Evolutionary conservation across 192 early-diverging fungal species (phyloP).

Genomic region (Backusella morwellensis): DNA sequence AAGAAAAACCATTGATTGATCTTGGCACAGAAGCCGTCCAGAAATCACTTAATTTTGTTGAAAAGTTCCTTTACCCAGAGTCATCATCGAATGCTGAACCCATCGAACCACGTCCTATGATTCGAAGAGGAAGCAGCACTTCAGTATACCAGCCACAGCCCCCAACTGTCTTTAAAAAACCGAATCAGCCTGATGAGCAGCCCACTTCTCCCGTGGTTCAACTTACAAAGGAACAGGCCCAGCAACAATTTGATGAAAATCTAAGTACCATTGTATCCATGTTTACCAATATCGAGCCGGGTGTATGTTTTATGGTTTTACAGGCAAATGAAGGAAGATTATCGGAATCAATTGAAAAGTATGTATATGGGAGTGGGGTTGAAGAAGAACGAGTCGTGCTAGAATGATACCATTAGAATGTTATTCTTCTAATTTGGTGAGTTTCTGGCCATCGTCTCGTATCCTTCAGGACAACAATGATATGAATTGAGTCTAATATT

Average conservation of each 20-base stretch:
- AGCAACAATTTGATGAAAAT: constrained; percentile 44
- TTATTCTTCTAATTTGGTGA: not conserved
- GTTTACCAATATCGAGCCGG: constrained; percentile 72
- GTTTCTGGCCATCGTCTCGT: not conserved
- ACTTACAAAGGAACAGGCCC: constrained; percentile 1
- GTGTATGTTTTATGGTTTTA: constrained; percentile 70
- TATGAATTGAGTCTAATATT: not conserved
- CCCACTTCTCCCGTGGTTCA: not conserved
- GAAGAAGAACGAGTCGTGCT: not conserved
- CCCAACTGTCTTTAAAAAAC: constrained; percentile 2
- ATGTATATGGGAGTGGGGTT: not conserved
- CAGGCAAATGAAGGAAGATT: constrained; percentile 64
- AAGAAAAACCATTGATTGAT: constrained; percentile 39
- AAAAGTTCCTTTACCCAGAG: constrained; percentile 6
- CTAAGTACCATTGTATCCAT: constrained; percentile 60
- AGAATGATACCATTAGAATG: not conserved
- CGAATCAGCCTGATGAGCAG: not conserved
- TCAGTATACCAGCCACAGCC: not conserved
- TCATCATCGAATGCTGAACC: not conserved
- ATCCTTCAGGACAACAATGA: not conserved
- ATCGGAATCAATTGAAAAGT: constrained; percentile 44
- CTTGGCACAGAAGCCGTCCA: constrained; percentile 41
- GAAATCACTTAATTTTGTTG: constrained; percentile 10
- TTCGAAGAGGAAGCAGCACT: not conserved
- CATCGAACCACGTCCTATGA: not conserved